Percentiles rank a stretch among this genome's conserved stretches.
These are phyloP conservation scores for Chaetomiaceae sp. DNA, from an alignment of 2,329 filamentous ascomycete species.

Conservation along the genomic window DNA sequence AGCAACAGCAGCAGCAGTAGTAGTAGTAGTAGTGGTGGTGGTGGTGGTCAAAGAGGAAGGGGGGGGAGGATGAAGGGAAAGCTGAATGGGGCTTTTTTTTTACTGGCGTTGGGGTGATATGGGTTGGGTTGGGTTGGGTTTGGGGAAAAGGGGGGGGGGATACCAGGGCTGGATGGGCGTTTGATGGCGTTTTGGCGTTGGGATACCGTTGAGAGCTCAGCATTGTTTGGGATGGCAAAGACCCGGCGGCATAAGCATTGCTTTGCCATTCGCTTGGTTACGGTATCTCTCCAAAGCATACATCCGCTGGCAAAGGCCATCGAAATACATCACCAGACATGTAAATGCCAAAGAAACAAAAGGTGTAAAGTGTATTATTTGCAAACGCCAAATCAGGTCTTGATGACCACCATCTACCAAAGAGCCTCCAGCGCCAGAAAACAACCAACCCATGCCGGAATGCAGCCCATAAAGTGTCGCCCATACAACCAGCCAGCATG, in stretches of 20 bases:
- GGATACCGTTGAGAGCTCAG: no score
- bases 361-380: no score
- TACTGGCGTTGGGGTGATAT: neutral
- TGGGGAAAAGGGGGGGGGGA: neutral
- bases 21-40: no score
- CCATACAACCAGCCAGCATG: conserved; percentile 1
- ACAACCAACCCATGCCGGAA: neutral
- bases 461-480: conserved; percentile 4
- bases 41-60: no score
- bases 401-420: conserved; percentile 5
- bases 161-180: neutral
- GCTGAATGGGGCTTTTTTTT: neutral
- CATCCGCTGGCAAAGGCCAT: no score
- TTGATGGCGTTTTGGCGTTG: neutral
- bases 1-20: no score
- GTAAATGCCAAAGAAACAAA: no score
- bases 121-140: neutral
- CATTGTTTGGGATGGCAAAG: no score
- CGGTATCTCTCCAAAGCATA: no score
- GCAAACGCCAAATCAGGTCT: neutral
- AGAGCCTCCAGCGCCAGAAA: neutral
- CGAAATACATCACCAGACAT: no score
- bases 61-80: neutral
- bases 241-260: no score
- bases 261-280: no score